Evolutionary conservation across 345 rosid species (phyloP).

Genomic region (Chamaenerion angustifolium): DNA sequence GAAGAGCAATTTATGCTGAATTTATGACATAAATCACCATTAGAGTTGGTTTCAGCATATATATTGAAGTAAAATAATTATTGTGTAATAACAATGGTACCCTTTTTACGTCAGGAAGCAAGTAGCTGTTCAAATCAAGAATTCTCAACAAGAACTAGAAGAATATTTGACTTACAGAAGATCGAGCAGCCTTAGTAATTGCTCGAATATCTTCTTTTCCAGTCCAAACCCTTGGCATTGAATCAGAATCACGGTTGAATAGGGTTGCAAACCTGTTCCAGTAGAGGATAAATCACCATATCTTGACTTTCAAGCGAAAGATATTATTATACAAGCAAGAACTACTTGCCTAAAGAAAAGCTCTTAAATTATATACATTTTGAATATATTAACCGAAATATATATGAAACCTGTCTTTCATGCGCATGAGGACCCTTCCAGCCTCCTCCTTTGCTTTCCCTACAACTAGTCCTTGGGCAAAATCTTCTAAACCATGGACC

Average conservation of each 20-base stretch:
- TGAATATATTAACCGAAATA: neutral
- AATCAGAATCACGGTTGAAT: conserved; percentile 89
- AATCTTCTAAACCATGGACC: conserved; percentile 41
- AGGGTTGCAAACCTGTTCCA: conserved; percentile 65
- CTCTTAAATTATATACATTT: neutral
- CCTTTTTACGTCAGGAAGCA: no score
- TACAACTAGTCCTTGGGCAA: conserved; percentile 74
- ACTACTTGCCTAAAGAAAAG: neutral
- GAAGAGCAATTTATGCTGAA: no score
- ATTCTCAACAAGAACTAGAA: no score
- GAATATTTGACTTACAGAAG: conserved; percentile 37
- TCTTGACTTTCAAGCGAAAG: neutral
- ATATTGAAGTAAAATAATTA: no score
- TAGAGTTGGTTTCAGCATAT: no score
- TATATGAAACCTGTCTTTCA: conserved; percentile 73
- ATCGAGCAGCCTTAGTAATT: conserved; percentile 82
- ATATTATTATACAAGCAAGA: neutral
- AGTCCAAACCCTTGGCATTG: conserved; percentile 98
- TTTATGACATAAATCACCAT: no score
- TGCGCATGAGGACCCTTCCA: conserved; percentile 67
- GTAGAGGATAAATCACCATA: neutral
- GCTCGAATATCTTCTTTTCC: conserved; percentile 97
- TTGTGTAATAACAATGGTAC: no score
- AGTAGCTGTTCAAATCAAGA: no score
- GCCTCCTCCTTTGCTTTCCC: conserved; percentile 88